Percentiles rank a stretch among this genome's conserved stretches.
Evolutionary conservation across 2,329 filamentous ascomycete genomes (phyloP).

Genomic region (Cercospora canescens): DNA sequence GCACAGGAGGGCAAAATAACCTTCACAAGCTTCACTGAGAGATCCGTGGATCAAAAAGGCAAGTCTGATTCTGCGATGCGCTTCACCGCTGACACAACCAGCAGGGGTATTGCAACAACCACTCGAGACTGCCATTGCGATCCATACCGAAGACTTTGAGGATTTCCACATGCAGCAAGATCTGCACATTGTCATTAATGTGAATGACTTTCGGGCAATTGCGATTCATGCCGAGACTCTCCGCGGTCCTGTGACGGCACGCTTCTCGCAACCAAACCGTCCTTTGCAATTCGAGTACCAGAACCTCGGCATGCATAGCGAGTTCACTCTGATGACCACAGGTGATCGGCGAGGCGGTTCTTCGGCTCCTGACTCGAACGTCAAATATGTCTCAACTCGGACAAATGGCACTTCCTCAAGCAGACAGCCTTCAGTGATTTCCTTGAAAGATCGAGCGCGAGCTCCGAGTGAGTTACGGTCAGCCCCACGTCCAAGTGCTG

Average conservation of each 20-base stretch:
- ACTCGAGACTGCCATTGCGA: constrained; percentile 74
- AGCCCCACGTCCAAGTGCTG: constrained; percentile 38
- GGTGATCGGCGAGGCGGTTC: constrained; percentile 58
- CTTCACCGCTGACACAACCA: constrained; percentile 15
- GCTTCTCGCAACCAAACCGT: constrained; percentile 69
- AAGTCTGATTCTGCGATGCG: constrained; percentile 17
- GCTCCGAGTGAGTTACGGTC: constrained; percentile 43
- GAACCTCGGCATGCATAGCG: constrained; percentile 67
- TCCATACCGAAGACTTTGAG: constrained; percentile 76
- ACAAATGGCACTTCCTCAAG: constrained; percentile 23
- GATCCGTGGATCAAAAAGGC: constrained; percentile 68
- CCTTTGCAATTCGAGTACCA: constrained; percentile 74
- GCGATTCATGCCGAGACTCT: constrained; percentile 72
- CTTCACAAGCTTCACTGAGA: constrained; percentile 81
- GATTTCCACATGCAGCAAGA: constrained; percentile 72
- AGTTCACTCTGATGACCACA: constrained; percentile 81
- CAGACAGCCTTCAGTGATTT: constrained; percentile 26
- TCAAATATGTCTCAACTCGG: constrained; percentile 40
- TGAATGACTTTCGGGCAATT: constrained; percentile 80
- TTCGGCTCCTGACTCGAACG: constrained; percentile 32
- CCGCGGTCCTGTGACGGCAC: constrained; percentile 64
- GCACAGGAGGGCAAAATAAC: constrained; percentile 68
- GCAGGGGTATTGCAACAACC: constrained; percentile 76
- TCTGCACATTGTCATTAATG: constrained; percentile 76
- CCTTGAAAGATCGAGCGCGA: constrained; percentile 19